phyloP scores from a whole-genome alignment of 768 basidiomycete species.

The Suillus variegatus region DNA sequence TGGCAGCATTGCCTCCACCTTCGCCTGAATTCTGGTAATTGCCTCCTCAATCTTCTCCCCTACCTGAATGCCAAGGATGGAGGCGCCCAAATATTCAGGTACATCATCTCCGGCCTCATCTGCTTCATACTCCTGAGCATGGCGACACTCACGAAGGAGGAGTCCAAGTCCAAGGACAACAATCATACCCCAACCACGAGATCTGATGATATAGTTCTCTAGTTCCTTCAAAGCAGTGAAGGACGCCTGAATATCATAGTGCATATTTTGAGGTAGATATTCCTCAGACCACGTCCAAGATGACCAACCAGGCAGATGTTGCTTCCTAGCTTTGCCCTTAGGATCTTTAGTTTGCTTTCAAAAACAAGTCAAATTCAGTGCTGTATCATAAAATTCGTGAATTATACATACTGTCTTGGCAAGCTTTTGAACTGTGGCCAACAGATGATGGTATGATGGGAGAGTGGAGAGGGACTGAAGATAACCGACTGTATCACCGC shows the following conservation, averaged over 20 bases:
- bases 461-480: neutral
- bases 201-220: neutral
- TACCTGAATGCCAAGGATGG: neutral
- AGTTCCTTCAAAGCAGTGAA: neutral
- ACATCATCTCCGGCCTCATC: neutral
- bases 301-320: slow-evolving; percentile 1
- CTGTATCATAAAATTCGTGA: neutral
- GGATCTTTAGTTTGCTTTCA: neutral
- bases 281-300: neutral
- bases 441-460: neutral
- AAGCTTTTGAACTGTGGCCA: neutral
- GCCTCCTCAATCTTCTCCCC: neutral
- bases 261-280: neutral
- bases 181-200: neutral
- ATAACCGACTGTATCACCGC: neutral
- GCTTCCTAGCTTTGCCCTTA: neutral
- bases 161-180: neutral
- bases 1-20: neutral
- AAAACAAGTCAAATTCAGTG: neutral
- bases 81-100: neutral
- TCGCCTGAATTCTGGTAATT: neutral
- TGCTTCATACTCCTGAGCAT: neutral
- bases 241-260: neutral
- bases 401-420: neutral
- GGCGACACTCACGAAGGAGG: neutral